phyloP scores from a whole-genome alignment of 352 stramenopile genomes.

The Pythium rishiriense region DNA sequence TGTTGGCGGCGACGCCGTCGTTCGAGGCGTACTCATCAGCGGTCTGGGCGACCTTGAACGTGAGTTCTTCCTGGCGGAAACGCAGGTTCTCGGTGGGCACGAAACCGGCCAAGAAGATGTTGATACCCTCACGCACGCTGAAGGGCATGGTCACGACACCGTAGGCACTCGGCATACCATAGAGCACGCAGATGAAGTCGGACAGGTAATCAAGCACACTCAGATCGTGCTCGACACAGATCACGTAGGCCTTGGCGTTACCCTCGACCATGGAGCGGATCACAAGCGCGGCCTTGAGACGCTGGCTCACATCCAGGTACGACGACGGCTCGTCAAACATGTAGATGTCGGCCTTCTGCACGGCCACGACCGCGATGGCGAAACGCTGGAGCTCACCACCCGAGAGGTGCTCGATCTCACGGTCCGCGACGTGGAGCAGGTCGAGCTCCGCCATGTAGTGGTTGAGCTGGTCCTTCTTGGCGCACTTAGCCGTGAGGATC shows the following conservation, averaged over 20 bases:
- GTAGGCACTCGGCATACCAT: constrained; percentile 97
- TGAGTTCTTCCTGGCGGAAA: constrained; percentile 98
- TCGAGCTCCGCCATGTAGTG: constrained; percentile 93
- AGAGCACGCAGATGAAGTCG: constrained; percentile 99
- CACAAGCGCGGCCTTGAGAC: constrained; percentile 97
- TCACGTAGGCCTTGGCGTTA: constrained; percentile 92
- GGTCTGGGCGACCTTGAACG: constrained; percentile 98
- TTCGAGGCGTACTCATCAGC: constrained; percentile 85
- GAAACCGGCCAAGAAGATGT: constrained; percentile 99
- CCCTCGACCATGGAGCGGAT: constrained; percentile 97
- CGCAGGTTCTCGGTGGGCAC: constrained; percentile 99
- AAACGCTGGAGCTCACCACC: constrained; percentile 99
- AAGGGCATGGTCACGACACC: constrained; percentile 99
- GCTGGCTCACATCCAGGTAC: constrained; percentile 99
- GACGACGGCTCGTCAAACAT: constrained; percentile 99
- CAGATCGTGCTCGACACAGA: constrained; percentile 99
- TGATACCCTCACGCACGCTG: constrained; percentile 99
- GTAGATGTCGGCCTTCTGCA: constrained; percentile 98
- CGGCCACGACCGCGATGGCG: constrained; percentile 95
- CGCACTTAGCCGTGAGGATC: constrained; percentile 95
- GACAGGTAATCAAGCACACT: constrained; percentile 99
- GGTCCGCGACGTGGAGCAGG: constrained; percentile 96
- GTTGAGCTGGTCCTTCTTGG: constrained; percentile 78
- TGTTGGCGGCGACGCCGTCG: constrained; percentile 87
- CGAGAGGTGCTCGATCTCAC: constrained; percentile 95